A percentile compares a stretch with the other conserved stretches of the same genome.
Evolutionary conservation across 768 basidiomycete species (phyloP).

Genomic region (Lanmaoa pseudosensibilis): DNA sequence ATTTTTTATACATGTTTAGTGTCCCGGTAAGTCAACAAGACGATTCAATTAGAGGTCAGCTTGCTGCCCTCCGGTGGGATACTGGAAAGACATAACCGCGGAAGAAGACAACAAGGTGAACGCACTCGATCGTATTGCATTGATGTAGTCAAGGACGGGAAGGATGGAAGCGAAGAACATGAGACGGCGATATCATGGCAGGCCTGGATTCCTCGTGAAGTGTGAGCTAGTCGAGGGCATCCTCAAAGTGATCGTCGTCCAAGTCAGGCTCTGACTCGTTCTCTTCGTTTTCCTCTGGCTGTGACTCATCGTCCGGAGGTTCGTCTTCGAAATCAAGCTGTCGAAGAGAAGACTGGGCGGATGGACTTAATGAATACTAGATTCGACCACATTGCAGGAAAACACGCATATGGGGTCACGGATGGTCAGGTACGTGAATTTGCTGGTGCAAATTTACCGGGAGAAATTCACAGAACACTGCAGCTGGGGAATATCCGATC

Average conservation of each 20-base stretch:
- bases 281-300: constrained; percentile 31
- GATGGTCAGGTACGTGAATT: no score
- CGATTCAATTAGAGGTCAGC: background rate
- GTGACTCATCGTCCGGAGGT: constrained; percentile 48
- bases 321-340: constrained; percentile 88
- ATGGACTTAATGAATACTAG: constrained; percentile 1
- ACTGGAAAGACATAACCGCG: background rate
- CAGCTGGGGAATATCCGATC: constrained; percentile 96
- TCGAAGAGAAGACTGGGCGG: background rate
- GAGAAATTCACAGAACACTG: no score
- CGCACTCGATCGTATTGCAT: constrained; percentile 3
- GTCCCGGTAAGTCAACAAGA: background rate
- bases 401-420: constrained; percentile 80
- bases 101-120: background rate
- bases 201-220: constrained; percentile 16
- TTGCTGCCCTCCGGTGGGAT: background rate
- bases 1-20: background rate
- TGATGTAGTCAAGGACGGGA: no score
- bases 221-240: constrained; percentile 64
- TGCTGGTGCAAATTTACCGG: no score
- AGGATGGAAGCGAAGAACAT: background rate
- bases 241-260: constrained; percentile 54
- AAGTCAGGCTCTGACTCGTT: constrained; percentile 38
- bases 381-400: background rate
- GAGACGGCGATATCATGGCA: constrained; percentile 14